A percentile compares a stretch with the other conserved stretches of the same genome.
Evolutionary conservation across 306 rosid genomes (phyloP).

Genomic region (Ormosia emarginata): DNA sequence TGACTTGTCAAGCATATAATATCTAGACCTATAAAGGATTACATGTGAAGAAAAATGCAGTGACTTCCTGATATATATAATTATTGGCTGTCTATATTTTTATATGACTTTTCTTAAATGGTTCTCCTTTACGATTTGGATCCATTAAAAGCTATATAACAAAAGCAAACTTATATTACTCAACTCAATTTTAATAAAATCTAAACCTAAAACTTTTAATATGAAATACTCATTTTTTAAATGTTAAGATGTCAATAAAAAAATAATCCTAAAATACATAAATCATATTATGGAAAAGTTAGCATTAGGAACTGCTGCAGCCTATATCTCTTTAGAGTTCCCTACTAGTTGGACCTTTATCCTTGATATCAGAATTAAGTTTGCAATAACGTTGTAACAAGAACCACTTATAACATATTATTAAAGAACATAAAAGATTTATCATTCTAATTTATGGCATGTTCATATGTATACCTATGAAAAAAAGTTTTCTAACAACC

Average conservation of each 20-base stretch:
- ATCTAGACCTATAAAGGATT: constrained; percentile 34
- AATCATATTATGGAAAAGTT: too few species aligned
- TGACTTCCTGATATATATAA: constrained; percentile 22
- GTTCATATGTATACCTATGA: not conserved
- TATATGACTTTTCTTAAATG: too few species aligned
- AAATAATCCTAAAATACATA: too few species aligned
- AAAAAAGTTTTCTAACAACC: too few species aligned
- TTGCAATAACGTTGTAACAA: not conserved
- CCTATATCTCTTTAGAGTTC: not conserved
- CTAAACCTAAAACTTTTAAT: too few species aligned
- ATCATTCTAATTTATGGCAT: not conserved
- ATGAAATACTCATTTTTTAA: too few species aligned
- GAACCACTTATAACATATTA: not conserved
- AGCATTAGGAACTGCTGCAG: not conserved
- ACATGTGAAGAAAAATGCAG: constrained; percentile 30
- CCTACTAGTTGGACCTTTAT: not conserved
- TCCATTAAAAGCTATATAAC: too few species aligned
- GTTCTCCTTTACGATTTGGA: too few species aligned
- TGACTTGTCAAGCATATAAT: constrained; percentile 28
- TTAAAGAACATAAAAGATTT: not conserved
- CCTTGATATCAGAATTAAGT: not conserved
- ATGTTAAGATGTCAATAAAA: too few species aligned
- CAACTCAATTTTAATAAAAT: too few species aligned
- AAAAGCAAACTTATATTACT: too few species aligned
- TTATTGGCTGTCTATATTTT: too few species aligned